Percentiles rank a stretch among this genome's conserved stretches.
Conservation (phyloP, 1,284 basidiomycete genomes). For the Baeospora myosura region DNA sequence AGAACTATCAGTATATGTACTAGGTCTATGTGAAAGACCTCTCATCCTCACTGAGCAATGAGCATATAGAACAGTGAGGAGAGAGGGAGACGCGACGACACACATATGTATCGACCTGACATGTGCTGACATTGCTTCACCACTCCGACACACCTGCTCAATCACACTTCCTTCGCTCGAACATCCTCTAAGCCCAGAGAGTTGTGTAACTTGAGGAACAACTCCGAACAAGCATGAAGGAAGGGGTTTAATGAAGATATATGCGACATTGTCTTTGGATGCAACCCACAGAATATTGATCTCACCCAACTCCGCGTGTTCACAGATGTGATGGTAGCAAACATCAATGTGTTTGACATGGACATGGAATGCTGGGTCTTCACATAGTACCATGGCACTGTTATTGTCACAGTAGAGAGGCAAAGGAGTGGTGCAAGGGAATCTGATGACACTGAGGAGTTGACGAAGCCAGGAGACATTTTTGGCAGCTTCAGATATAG, state of each 20-base stretch:
- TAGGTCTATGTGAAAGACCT: no score
- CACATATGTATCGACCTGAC: no score
- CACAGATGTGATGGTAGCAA: slow-evolving; percentile 18
- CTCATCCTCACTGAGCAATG: no score
- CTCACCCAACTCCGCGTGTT: slow-evolving; percentile 8
- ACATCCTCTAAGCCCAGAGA: no score
- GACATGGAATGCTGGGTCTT: slow-evolving; percentile 13
- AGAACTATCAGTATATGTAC: no score
- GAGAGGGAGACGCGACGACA: no score
- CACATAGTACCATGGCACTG: slow-evolving; percentile 15
- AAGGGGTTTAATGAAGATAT: background rate
- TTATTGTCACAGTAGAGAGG: slow-evolving; percentile 21
- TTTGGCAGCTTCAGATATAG: slow-evolving; percentile 18
- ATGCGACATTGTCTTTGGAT: background rate
- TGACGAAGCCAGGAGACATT: slow-evolving; percentile 22
- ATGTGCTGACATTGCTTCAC: no score
- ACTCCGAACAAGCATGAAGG: no score
- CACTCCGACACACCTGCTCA: no score
- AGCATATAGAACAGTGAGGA: no score
- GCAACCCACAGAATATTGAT: background rate
- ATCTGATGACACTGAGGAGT: slow-evolving; percentile 18
- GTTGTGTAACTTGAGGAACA: no score
- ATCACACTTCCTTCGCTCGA: no score
- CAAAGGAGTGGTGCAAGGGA: slow-evolving; percentile 3
- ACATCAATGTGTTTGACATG: slow-evolving; percentile 24